Conservation (phyloP, 768 basidiomycete species). For the Tulasnella sp. region DNA sequence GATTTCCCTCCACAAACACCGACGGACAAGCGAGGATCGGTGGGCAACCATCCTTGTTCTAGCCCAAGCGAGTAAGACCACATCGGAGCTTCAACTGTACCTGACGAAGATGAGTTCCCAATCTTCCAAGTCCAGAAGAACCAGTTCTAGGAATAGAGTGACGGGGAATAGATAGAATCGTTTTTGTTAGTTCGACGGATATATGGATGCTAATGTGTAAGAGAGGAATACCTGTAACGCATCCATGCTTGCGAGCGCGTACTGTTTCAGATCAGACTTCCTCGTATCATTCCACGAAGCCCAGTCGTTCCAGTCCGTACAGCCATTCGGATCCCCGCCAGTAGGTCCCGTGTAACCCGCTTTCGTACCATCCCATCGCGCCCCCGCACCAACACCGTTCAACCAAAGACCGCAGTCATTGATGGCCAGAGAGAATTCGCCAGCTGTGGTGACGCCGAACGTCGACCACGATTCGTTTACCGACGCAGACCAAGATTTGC, state of each 20-base stretch:
- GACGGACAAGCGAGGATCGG: constrained; percentile 63
- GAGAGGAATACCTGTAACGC: constrained; percentile 59
- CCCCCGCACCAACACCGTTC: constrained; percentile 41
- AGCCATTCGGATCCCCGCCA: constrained; percentile 52
- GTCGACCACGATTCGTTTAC: constrained; percentile 67
- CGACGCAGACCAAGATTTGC: constrained; percentile 52
- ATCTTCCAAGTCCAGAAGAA: constrained; percentile 99
- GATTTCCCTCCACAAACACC: constrained; percentile 47
- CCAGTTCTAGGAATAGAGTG: constrained; percentile 48
- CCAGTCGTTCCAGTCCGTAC: constrained; percentile 64
- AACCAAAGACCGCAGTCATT: constrained; percentile 29
- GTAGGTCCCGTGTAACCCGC: constrained; percentile 28
- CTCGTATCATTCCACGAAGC: constrained; percentile 46
- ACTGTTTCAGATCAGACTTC: constrained; percentile 55
- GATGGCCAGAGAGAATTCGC: constrained; percentile 48
- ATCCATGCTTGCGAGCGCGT: constrained; percentile 83
- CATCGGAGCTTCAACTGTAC: constrained; percentile 62
- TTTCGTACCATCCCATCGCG: constrained; percentile 81
- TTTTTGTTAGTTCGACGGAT: neutral
- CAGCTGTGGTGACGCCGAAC: constrained; percentile 73
- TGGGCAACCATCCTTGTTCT: constrained; percentile 85
- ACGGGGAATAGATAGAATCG: neutral
- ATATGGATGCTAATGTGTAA: neutral
- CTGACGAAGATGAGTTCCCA: constrained; percentile 60
- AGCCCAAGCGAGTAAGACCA: constrained; percentile 94